These are phyloP conservation scores for Claviceps humidiphila DNA, from an alignment of 2,329 filamentous ascomycete species.

Conservation along the genomic window DNA sequence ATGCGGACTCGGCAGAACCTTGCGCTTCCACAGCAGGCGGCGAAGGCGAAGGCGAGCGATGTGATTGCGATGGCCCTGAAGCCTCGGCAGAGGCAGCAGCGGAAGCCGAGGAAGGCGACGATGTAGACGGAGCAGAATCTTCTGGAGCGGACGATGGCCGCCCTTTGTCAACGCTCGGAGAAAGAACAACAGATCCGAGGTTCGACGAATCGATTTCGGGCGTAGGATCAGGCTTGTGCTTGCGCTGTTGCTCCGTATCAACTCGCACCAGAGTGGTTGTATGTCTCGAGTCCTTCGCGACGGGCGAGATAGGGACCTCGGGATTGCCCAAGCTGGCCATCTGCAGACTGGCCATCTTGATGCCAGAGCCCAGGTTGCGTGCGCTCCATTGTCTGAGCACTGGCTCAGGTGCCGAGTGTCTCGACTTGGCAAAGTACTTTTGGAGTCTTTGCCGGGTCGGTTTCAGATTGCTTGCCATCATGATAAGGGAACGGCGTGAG, in stretches of 20 bases:
- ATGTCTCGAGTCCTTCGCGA: not conserved
- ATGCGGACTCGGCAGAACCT: not conserved
- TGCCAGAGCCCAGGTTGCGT: slow-evolving; percentile 7
- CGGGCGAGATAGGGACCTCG: slow-evolving; percentile 1
- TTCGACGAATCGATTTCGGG: not conserved
- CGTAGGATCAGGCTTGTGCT: not conserved
- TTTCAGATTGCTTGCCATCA: slow-evolving; percentile 11
- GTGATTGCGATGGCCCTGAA: not conserved
- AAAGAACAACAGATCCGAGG: not conserved
- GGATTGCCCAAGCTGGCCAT: slow-evolving; percentile 5
- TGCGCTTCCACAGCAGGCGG: not conserved
- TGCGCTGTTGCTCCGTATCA: not conserved
- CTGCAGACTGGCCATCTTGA: slow-evolving; percentile 6
- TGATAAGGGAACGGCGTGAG: slow-evolving; percentile 6
- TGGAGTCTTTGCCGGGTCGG: slow-evolving; percentile 18
- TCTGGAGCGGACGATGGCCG: not conserved
- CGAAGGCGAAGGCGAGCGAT: too few species aligned
- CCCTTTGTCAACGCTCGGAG: not conserved
- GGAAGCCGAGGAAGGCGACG: not conserved
- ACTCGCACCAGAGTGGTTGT: not conserved
- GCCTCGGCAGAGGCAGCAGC: not conserved
- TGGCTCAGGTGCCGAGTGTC: slow-evolving; percentile 13
- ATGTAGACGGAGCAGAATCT: not conserved
- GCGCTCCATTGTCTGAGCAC: slow-evolving; percentile 15
- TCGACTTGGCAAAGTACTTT: slow-evolving; percentile 18